phyloP scores from a whole-genome alignment of 106 monocot genomes.

The Iris macrosiphon region DNA sequence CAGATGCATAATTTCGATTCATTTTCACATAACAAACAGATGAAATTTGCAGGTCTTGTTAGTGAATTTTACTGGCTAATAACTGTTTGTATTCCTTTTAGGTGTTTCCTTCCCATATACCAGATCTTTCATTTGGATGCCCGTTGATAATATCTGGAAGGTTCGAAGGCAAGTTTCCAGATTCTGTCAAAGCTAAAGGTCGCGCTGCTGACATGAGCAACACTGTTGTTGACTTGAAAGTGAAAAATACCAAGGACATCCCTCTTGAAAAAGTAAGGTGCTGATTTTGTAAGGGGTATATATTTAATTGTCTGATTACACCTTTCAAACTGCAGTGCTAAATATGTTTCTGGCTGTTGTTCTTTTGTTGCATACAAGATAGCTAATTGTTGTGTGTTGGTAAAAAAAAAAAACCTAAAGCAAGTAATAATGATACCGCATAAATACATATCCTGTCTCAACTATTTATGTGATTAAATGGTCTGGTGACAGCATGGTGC shows the following conservation, averaged over 20 bases:
- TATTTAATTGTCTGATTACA: no score
- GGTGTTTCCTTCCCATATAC: conserved; percentile 52
- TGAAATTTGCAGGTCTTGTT: not conserved
- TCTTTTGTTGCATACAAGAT: no score
- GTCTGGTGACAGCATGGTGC: no score
- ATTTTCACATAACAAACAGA: no score
- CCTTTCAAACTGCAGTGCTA: no score
- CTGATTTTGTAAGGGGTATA: not conserved
- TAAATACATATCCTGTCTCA: no score
- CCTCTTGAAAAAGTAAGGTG: conserved; percentile 62
- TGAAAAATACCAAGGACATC: conserved; percentile 40
- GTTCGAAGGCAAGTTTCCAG: conserved; percentile 57
- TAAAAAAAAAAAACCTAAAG: no score
- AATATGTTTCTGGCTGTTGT: no score
- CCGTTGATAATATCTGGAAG: conserved; percentile 58
- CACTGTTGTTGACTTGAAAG: conserved; percentile 42
- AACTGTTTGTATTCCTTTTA: conserved; percentile 20
- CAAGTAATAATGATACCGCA: no score
- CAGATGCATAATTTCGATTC: no score
- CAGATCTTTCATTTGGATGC: conserved; percentile 53
- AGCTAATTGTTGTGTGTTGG: no score
- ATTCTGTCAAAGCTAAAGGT: conserved; percentile 48
- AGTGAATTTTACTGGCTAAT: not conserved
- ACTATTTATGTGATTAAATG: no score
- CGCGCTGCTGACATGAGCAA: conserved; percentile 51